Evolutionary conservation across 345 rosid species (phyloP).

Genomic region (Ceriops decandra): DNA sequence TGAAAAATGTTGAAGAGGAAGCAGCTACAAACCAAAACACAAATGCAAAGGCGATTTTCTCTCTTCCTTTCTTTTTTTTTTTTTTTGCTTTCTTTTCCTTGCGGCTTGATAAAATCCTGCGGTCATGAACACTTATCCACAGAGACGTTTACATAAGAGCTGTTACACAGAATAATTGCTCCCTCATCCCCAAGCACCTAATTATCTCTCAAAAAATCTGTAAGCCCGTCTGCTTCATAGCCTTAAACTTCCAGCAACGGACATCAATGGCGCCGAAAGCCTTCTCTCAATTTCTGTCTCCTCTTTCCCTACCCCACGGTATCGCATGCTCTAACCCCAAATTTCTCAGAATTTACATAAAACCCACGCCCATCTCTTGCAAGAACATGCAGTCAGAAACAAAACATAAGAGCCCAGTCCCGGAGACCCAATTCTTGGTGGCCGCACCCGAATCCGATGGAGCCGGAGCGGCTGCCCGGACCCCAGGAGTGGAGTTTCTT

Average conservation of each 20-base stretch:
- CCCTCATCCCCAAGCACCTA: too few relatives aligned
- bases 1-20: too few relatives aligned
- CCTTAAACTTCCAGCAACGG: neutral
- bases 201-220: too few relatives aligned
- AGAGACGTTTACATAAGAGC: too few relatives aligned
- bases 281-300: constrained; percentile 47
- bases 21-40: too few relatives aligned
- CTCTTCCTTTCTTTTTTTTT: too few relatives aligned
- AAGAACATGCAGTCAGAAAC: constrained; percentile 29
- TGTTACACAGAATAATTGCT: too few relatives aligned
- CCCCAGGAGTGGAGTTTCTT: constrained; percentile 67
- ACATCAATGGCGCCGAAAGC: constrained; percentile 53
- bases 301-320: constrained; percentile 38
- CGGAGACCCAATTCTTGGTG: constrained; percentile 27
- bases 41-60: too few relatives aligned
- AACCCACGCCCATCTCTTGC: constrained; percentile 28
- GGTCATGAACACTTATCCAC: too few relatives aligned
- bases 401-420: constrained; percentile 13
- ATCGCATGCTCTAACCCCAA: constrained; percentile 28
- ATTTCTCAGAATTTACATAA: constrained; percentile 28
- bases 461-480: constrained; percentile 67
- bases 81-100: too few relatives aligned
- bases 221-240: too few relatives aligned
- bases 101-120: too few relatives aligned
- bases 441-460: constrained; percentile 42